A percentile compares a stretch with the other conserved stretches of the same genome.
Conservation (phyloP, 345 rosid genomes). For the Syzygium aromaticum region DNA sequence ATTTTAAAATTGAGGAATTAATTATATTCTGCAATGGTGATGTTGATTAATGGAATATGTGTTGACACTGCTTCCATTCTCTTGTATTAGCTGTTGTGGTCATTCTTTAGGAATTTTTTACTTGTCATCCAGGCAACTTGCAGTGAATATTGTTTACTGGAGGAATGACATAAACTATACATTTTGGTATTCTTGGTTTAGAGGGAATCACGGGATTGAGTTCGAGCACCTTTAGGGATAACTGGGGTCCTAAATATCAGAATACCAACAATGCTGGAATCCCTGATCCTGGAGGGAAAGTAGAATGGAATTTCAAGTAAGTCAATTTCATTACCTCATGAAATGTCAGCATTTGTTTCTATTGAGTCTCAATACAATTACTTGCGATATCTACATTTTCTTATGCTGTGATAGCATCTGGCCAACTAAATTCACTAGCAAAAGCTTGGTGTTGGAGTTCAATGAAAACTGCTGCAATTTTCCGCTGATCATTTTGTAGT, state of each 20-base stretch:
- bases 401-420: not conserved
- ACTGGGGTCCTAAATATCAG: conserved; percentile 89
- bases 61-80: not conserved
- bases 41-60: not conserved
- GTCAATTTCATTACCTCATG: conserved; percentile 1
- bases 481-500: not conserved
- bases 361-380: not conserved
- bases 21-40: not conserved
- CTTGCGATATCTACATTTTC: not conserved
- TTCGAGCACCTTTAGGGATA: conserved; percentile 67
- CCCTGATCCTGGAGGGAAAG: conserved; percentile 73
- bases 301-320: conserved; percentile 90
- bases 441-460: not conserved
- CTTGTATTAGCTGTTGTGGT: not conserved
- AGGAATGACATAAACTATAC: conserved; percentile 1
- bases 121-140: not conserved
- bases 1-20: not conserved
- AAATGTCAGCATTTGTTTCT: not conserved
- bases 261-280: conserved; percentile 89
- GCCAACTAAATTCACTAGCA: not conserved
- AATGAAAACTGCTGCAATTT: not conserved
- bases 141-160: not conserved
- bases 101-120: not conserved
- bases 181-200: conserved; percentile 20
- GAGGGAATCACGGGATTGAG: conserved; percentile 92